phyloP scores from a whole-genome alignment of 495 filamentous ascomycete genomes.

The Podospora didyma region DNA sequence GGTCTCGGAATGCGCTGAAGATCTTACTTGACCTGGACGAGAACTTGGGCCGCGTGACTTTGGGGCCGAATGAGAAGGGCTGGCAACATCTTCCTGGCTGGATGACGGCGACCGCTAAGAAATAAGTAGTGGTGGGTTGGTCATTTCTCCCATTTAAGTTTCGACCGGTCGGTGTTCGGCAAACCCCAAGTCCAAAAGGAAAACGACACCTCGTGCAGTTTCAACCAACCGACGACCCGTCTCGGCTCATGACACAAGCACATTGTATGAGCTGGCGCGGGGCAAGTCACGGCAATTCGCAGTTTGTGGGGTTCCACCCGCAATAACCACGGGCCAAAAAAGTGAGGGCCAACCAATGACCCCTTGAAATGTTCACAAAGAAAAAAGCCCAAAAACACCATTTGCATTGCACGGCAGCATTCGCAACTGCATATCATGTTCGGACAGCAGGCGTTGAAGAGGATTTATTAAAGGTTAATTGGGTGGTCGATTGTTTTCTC shows the following conservation, averaged over 20 bases:
- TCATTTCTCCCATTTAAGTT: too few relatives aligned
- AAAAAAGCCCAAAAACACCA: slow-evolving; percentile 6
- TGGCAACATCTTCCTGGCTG: slow-evolving; percentile 46
- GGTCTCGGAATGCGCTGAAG: slow-evolving; percentile 93
- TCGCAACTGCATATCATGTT: not conserved
- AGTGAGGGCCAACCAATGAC: too few relatives aligned
- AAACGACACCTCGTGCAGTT: not conserved
- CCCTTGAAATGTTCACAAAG: too few relatives aligned
- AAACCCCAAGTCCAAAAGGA: not conserved
- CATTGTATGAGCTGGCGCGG: too few relatives aligned
- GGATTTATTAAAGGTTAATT: not conserved
- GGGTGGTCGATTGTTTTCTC: too few relatives aligned
- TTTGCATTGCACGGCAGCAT: slow-evolving; percentile 12
- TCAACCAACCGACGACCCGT: too few relatives aligned
- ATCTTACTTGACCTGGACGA: slow-evolving; percentile 92
- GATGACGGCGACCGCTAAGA: slow-evolving; percentile 20
- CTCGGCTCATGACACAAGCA: too few relatives aligned
- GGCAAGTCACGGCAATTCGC: too few relatives aligned
- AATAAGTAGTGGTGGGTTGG: not conserved
- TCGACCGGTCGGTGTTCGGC: not conserved
- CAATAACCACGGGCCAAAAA: too few relatives aligned
- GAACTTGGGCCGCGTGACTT: slow-evolving; percentile 70
- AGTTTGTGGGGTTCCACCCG: too few relatives aligned
- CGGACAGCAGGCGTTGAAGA: not conserved
- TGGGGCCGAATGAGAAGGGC: slow-evolving; percentile 48